These are phyloP conservation scores for Penicillium odoratum DNA, from an alignment of 495 filamentous ascomycete species.

Conservation along the genomic window DNA sequence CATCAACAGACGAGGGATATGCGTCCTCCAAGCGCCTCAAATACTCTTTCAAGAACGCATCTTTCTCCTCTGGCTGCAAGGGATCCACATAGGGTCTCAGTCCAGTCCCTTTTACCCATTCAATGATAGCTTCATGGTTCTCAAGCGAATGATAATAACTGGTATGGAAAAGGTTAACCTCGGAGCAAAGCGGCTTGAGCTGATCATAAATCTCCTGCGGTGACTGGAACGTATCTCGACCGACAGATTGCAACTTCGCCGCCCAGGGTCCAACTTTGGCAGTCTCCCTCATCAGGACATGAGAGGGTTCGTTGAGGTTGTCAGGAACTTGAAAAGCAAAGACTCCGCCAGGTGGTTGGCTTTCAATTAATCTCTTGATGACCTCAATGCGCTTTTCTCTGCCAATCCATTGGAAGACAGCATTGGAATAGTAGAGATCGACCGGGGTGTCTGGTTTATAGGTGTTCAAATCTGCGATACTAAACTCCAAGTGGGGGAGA, in stretches of 20 bases:
- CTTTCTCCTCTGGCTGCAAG: conserved; percentile 32
- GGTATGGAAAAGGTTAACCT: conserved; percentile 52
- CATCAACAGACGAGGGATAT: conserved; percentile 42
- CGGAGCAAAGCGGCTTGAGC: conserved; percentile 40
- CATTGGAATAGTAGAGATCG: conserved; percentile 55
- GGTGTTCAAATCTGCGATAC: conserved; percentile 36
- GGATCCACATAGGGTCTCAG: conserved; percentile 51
- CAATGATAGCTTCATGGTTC: conserved; percentile 47
- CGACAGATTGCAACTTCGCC: conserved; percentile 30
- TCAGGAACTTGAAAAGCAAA: conserved; percentile 58
- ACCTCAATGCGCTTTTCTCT: conserved; percentile 39
- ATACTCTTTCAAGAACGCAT: conserved; percentile 43
- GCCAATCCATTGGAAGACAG: conserved; percentile 56
- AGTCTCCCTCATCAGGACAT: conserved; percentile 49
- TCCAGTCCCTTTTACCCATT: conserved; percentile 59
- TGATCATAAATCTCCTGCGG: conserved; percentile 45
- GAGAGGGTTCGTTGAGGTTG: conserved; percentile 49
- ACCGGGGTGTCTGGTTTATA: conserved; percentile 35
- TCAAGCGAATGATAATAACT: conserved; percentile 52
- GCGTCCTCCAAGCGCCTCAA: conserved; percentile 31
- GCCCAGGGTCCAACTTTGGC: conserved; percentile 42
- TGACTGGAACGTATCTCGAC: conserved; percentile 48
- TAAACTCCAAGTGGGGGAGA: conserved; percentile 35
- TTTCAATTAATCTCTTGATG: conserved; percentile 40
- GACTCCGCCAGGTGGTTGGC: conserved; percentile 41